Evolutionary conservation across 306 rosid species (phyloP), one percentile per base, ranked within the genome.

Genomic region (Glycyrrhiza uralensis): DNA sequence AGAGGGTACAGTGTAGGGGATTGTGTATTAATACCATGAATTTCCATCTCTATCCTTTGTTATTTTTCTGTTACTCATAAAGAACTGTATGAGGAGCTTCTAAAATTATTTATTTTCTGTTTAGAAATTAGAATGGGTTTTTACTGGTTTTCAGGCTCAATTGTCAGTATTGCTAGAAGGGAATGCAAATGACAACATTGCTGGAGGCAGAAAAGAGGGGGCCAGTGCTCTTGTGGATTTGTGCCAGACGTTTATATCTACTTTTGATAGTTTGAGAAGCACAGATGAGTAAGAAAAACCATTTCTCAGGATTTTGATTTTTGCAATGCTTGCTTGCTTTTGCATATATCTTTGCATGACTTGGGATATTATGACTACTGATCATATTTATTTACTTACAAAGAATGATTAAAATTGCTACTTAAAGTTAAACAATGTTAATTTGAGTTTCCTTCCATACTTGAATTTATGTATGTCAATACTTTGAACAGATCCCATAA

Each of bases 241-340:
- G 36, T 89, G 92, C 65, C 41, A 79, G 64, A 60, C 61, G 67
- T 58, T 93, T 12, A 77, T 91, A 15, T 81, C 96, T 61, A 88
- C 90, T 62, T 91, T 93, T 76, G 76, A 72, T 72, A 78, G 80
- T 81, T 69, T 93, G 78, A 82, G 65, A 81, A 76, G 58, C 71
- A 64, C 87, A 18, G 76, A 91, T 59, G 67, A 76, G 98, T 93
- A 91, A 87, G 96, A 57, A 63, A n/a, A 67, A 33, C 45, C 32
- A 69, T 33, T 66, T 64, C 33, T 74, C 59, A 24, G 72, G 15
- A 50, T 35, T 71, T 70, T 45, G 39, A 54, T 13, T 52, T 56
- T 60, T 28, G 19, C 62, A 7, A 30, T 32, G 33, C 69, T 28
- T 49, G 74, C 29, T 18, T 52, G 19, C 36, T 39, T 23, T n/a